A percentile compares a stretch with the other conserved stretches of the same genome.
phyloP scores from a whole-genome alignment of 2,329 filamentous ascomycete species.

The Calonectria crousiana region DNA sequence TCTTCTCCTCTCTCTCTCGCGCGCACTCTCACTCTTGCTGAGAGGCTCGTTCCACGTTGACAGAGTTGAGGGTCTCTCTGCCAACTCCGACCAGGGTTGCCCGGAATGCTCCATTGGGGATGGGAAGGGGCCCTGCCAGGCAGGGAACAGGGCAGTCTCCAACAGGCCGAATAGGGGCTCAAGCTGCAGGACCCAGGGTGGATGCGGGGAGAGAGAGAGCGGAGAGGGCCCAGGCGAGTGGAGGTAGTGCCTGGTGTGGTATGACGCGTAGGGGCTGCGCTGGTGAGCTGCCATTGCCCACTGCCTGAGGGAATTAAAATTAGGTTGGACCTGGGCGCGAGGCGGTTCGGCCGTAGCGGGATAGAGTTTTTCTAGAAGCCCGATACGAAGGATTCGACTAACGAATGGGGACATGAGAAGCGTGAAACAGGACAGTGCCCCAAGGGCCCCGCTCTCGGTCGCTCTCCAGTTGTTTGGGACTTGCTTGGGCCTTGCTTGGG shows the following conservation, averaged over 20 bases:
- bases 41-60: slow-evolving; percentile 7
- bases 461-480: not conserved
- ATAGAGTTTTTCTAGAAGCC: slow-evolving; percentile 16
- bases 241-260: not conserved
- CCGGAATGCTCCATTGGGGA: not conserved
- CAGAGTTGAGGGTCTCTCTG: not conserved
- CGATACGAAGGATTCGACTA: slow-evolving; percentile 5
- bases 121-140: too few species aligned
- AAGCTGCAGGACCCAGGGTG: not conserved
- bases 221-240: not conserved
- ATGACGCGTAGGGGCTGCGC: not conserved
- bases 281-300: not conserved
- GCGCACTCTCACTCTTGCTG: not conserved
- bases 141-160: not conserved
- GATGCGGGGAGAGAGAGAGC: slow-evolving; percentile 3
- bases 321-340: not conserved
- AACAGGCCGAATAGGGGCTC: not conserved
- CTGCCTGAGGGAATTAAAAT: slow-evolving; percentile 13
- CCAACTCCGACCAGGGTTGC: not conserved
- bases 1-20: not conserved
- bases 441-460: not conserved
- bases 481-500: not conserved
- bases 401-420: slow-evolving; percentile 3
- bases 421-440: not conserved
- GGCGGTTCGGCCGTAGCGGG: not conserved